Base-by-base conservation (phyloP, 106 monocot genomes). In the Ottelia alismoides region DNA sequence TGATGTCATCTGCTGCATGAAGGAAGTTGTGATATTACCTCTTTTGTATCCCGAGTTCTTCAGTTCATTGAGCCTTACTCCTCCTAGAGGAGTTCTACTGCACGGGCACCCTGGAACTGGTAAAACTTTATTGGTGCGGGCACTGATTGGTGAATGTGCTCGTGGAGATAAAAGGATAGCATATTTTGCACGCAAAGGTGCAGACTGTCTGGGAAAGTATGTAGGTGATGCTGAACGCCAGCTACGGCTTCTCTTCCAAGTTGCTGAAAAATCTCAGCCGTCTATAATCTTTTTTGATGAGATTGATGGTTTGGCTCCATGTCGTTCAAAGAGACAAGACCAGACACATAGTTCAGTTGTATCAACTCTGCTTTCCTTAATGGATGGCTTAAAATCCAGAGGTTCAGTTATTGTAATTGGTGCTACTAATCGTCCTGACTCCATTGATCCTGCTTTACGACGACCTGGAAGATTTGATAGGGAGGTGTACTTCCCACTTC, bases 201-300 rank as follows among this genome's bases (percentile, higher is more conserved):
- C 93, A 61, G 93, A 93, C 72, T 93, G 93, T 73, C 69, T 93
- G 31, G 93, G 93, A 28, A 93, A 93, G 60, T 93, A 93, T 60
- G 93, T 93, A 65, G 93, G 93, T 62, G 93, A 93, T 73, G 87
- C 93, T 18, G 93, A 88, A 60, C 74, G 93, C 22, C 93, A 93
- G 52, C 59, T 93, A 65, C 72, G 93, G 58, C 80, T 93, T 70
- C 93, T 93, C 50, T 93, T 93, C 61, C 93, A 93, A 65, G 87
- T 80, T 49, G 93, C 93, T 52, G 93, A 93, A 65, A 83, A 59
- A 72, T 83, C 62, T 53, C 93, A 93, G 25, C 93, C 93, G 46
- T 87, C 93, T 29, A 88, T 93, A 20, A 84, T 93, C 16, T 93
- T 93, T 73, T 93, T 93, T 75, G 93, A 93, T 73, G 93, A 93